Conservation (phyloP, 2,329 filamentous ascomycete genomes). For the Colletotrichum phormii region DNA sequence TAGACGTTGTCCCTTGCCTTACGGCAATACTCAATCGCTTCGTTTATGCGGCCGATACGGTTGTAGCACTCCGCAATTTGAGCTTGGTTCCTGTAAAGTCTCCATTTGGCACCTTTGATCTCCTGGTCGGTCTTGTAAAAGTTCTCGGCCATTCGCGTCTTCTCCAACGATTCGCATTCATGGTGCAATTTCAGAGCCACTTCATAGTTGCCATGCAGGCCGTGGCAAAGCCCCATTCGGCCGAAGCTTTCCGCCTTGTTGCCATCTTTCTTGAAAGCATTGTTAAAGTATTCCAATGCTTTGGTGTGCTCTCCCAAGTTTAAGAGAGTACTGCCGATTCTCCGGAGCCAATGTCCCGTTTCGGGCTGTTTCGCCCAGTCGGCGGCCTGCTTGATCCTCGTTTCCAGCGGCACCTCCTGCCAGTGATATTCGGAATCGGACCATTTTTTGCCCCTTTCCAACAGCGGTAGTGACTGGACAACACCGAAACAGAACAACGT, state of each 20-base stretch:
- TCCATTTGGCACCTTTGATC: conserved; percentile 48
- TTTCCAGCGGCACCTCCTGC: conserved; percentile 48
- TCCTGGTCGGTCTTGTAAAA: conserved; percentile 40
- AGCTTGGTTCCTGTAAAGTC: conserved; percentile 54
- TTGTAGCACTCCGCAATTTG: conserved; percentile 52
- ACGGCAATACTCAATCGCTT: conserved; percentile 49
- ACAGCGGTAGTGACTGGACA: conserved; percentile 53
- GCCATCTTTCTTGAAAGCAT: conserved; percentile 49
- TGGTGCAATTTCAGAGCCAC: conserved; percentile 50
- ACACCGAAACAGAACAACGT: conserved; percentile 57
- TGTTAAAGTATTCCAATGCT: conserved; percentile 50
- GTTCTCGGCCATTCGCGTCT: conserved; percentile 43
- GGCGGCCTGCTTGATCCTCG: conserved; percentile 50
- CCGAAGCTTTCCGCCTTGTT: conserved; percentile 53
- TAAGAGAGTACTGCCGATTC: conserved; percentile 54
- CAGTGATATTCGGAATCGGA: conserved; percentile 50
- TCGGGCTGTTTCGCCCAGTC: conserved; percentile 50
- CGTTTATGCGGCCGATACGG: conserved; percentile 46
- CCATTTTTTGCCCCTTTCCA: conserved; percentile 52
- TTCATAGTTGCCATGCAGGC: conserved; percentile 48
- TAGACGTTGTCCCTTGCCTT: conserved; percentile 48
- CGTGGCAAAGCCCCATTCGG: conserved; percentile 55
- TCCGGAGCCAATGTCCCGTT: conserved; percentile 51
- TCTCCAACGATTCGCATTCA: conserved; percentile 50
- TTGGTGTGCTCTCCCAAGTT: conserved; percentile 48